These are phyloP conservation scores for Sclerotinia subarctica DNA, from an alignment of 2,329 filamentous ascomycete genomes.

Conservation along the genomic window DNA sequence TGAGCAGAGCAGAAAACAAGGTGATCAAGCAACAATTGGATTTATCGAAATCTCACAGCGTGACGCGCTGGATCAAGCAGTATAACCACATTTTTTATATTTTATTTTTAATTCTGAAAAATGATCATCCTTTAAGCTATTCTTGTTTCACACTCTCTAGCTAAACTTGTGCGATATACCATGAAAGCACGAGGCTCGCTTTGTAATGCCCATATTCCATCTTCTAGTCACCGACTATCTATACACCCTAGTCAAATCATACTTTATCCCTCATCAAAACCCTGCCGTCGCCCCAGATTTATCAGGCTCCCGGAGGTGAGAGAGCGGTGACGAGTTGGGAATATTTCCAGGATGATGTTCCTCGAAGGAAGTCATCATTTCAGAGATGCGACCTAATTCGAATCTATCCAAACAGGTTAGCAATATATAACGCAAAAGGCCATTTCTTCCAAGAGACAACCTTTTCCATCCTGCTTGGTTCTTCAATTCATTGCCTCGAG, in stretches of 20 bases:
- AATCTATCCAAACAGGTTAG: slow-evolving; percentile 11
- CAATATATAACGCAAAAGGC: neutral
- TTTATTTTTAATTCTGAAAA: neutral
- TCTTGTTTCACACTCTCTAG: neutral
- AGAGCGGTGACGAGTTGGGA: neutral
- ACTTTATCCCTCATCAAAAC: neutral
- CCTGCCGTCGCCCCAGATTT: neutral
- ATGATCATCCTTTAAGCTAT: neutral
- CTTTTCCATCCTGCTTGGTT: slow-evolving; percentile 18
- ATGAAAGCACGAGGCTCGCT: neutral
- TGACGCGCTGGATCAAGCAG: too few relatives aligned
- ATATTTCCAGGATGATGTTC: slow-evolving; percentile 15
- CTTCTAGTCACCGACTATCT: neutral
- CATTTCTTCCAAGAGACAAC: neutral
- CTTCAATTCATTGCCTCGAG: slow-evolving; percentile 21
- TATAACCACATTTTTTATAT: neutral
- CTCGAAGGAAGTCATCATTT: slow-evolving; percentile 15
- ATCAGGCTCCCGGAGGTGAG: neutral
- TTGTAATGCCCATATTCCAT: neutral
- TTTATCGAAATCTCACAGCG: neutral
- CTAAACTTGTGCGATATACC: neutral
- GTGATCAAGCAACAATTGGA: neutral
- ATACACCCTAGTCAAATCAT: neutral
- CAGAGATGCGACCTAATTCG: slow-evolving; percentile 2
- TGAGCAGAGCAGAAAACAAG: too few relatives aligned